Conservation (phyloP, 495 filamentous ascomycete species). For the Hypoxylon lenormandii region DNA sequence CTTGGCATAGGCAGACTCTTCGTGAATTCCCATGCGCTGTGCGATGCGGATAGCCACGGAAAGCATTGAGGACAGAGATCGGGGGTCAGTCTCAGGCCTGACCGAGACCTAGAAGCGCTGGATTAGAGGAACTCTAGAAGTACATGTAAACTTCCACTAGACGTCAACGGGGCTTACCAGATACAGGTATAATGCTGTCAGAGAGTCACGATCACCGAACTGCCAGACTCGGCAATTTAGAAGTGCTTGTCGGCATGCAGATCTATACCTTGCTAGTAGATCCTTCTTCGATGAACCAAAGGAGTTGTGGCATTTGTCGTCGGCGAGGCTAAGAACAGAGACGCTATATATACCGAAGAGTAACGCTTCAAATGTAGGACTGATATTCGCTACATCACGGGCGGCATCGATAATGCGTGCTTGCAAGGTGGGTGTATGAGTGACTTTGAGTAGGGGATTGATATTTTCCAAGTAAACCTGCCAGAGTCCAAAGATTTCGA, state of each 20-base stretch:
- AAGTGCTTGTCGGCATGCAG: constrained; percentile 68
- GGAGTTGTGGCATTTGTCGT: constrained; percentile 56
- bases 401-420: constrained; percentile 55
- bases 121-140: constrained; percentile 1
- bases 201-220: constrained; percentile 63
- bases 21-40: constrained; percentile 66
- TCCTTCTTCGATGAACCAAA: constrained; percentile 61
- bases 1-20: constrained; percentile 54
- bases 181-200: constrained; percentile 72
- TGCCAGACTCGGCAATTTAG: constrained; percentile 60
- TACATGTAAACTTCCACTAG: background rate
- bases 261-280: constrained; percentile 62
- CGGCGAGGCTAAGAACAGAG: constrained; percentile 59
- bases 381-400: constrained; percentile 48
- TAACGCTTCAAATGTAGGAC: constrained; percentile 56
- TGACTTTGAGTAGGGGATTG: constrained; percentile 66
- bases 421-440: constrained; percentile 64
- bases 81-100: constrained; percentile 59
- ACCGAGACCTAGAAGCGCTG: constrained; percentile 64
- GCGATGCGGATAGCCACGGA: constrained; percentile 67
- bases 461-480: constrained; percentile 67
- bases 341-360: constrained; percentile 71
- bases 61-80: constrained; percentile 66
- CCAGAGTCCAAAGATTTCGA: constrained; percentile 63
- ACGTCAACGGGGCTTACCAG: constrained; percentile 60